Conservation (phyloP, 139 green algal genomes). For the Coelastrella sp. region DNA sequence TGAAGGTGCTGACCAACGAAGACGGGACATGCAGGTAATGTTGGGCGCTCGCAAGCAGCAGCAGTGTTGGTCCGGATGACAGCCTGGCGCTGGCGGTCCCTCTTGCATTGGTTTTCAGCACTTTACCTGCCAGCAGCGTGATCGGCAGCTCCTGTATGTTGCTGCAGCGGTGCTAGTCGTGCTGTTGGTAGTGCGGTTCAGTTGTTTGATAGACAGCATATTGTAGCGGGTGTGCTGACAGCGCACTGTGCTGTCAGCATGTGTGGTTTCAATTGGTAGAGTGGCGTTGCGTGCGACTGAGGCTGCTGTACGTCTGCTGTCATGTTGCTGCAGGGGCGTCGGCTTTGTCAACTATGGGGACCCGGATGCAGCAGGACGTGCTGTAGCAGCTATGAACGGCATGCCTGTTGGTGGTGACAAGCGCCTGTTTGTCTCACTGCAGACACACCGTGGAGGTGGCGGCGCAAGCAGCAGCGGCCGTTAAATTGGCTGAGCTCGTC, state of each 20-base stretch:
- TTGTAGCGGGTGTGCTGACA: too few species aligned
- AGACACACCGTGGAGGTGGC: slow-evolving; percentile 46
- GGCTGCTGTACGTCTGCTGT: neutral
- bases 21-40: neutral
- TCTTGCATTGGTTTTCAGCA: too few species aligned
- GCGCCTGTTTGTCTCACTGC: slow-evolving; percentile 66
- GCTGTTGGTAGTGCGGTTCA: too few species aligned
- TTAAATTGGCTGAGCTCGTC: neutral
- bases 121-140: too few species aligned
- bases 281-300: neutral
- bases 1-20: slow-evolving; percentile 60
- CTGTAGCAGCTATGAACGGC: slow-evolving; percentile 66
- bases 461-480: neutral
- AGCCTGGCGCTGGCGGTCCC: too few species aligned
- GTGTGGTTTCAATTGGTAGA: neutral
- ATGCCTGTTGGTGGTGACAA: slow-evolving; percentile 51
- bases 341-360: slow-evolving; percentile 81
- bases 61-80: too few species aligned
- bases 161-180: too few species aligned
- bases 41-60: too few species aligned
- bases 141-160: too few species aligned
- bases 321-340: slow-evolving; percentile 52
- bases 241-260: too few species aligned
- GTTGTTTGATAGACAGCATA: too few species aligned
- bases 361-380: slow-evolving; percentile 50